These are phyloP conservation scores for Drechslerella stenobrocha DNA, from an alignment of 2,329 filamentous ascomycete species.

Conservation along the genomic window DNA sequence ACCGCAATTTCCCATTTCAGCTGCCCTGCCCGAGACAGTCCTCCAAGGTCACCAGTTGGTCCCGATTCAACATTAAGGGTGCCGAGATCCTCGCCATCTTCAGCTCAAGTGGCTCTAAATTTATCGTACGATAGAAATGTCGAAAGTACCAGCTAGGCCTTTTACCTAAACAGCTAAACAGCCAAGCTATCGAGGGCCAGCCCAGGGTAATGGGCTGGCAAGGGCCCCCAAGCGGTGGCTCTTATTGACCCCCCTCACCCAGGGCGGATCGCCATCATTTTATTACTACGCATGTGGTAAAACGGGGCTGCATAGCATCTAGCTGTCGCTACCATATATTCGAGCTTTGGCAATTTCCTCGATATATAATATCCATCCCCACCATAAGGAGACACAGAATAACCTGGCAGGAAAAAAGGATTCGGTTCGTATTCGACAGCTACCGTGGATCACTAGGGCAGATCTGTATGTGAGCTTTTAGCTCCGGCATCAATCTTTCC, in stretches of 20 bases:
- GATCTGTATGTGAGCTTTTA: constrained; percentile 46
- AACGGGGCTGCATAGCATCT: constrained; percentile 20
- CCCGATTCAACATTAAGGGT: constrained; percentile 21
- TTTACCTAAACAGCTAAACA: constrained; percentile 44
- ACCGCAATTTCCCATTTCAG: constrained; percentile 32
- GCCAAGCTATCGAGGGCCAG: constrained; percentile 44
- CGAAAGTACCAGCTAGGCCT: constrained; percentile 6
- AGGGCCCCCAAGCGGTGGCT: constrained; percentile 35
- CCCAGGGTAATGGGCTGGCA: constrained; percentile 44
- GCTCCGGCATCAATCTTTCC: constrained; percentile 33
- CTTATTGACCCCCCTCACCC: constrained; percentile 39
- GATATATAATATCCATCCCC: constrained; percentile 41
- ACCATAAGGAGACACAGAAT: constrained; percentile 34
- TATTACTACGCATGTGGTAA: constrained; percentile 45
- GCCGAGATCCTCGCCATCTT: constrained; percentile 13
- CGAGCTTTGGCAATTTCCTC: constrained; percentile 46
- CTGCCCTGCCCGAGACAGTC: background rate
- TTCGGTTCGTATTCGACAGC: constrained; percentile 39
- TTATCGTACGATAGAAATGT: constrained; percentile 21
- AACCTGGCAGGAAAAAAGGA: constrained; percentile 26
- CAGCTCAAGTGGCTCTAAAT: constrained; percentile 7
- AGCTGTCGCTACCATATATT: constrained; percentile 44
- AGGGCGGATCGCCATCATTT: constrained; percentile 46
- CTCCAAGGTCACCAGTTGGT: constrained; percentile 24
- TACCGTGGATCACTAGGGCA: constrained; percentile 43